Conservation (phyloP, 208 protist genomes). For the Wallacemonas collosoma region DNA sequence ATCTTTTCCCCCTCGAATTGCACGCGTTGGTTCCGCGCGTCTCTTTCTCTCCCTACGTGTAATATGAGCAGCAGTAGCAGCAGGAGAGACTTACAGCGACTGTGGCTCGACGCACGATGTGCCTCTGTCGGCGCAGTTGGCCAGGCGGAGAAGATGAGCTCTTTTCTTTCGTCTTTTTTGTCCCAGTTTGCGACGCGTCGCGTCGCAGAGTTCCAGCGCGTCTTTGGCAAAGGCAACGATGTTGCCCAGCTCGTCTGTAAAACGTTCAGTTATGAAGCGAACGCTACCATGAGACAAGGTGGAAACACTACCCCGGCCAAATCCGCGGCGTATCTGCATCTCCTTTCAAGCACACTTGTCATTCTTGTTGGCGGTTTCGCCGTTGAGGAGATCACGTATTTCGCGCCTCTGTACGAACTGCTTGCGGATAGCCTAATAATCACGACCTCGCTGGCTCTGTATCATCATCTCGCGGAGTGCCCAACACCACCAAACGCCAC, state of each 20-base stretch:
- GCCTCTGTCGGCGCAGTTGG: conserved; percentile 25
- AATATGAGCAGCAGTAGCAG: not conserved
- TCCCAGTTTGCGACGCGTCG: conserved; percentile 30
- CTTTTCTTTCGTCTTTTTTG: conserved; percentile 43
- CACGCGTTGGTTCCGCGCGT: too few relatives aligned
- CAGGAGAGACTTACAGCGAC: conserved; percentile 32
- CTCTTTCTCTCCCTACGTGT: not conserved
- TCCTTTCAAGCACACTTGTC: not conserved
- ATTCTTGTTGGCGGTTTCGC: conserved; percentile 16
- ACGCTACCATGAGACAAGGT: not conserved
- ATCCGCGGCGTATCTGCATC: conserved; percentile 3
- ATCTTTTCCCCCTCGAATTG: not conserved
- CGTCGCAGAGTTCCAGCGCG: conserved; percentile 29
- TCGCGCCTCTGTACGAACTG: conserved; percentile 12
- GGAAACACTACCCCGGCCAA: not conserved
- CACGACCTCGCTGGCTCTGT: not conserved
- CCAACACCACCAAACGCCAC: not conserved
- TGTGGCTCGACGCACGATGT: conserved; percentile 59
- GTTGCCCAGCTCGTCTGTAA: conserved; percentile 33
- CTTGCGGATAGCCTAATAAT: conserved; percentile 5
- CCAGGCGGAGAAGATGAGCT: conserved; percentile 35
- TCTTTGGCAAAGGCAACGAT: conserved; percentile 45
- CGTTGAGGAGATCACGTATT: conserved; percentile 3
- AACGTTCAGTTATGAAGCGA: conserved; percentile 22
- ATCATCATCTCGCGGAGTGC: not conserved